phyloP scores from a whole-genome alignment of 2,329 filamentous ascomycete species.

The Diaporthe velutina region DNA sequence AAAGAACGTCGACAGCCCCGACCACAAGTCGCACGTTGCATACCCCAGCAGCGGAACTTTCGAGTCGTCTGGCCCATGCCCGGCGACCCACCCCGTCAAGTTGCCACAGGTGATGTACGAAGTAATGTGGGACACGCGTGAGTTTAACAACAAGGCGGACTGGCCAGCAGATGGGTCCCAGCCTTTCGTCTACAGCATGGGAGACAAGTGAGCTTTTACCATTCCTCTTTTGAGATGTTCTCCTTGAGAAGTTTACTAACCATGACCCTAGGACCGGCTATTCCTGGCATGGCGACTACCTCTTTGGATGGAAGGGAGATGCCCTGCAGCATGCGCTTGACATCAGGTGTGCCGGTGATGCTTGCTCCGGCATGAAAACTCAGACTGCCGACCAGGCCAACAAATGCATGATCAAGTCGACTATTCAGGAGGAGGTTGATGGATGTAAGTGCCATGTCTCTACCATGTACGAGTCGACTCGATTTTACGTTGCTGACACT shows the following conservation, averaged over 20 bases:
- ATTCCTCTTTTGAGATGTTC: rapidly evolving
- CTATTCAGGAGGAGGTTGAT: conserved; percentile 50
- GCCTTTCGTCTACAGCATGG: conserved; percentile 46
- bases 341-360: conserved; percentile 50
- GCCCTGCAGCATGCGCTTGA: conserved; percentile 53
- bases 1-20: conserved; percentile 46
- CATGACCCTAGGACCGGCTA: conserved; percentile 47
- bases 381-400: conserved; percentile 48
- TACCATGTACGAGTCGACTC: background rate
- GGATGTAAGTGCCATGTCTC: conserved; percentile 45
- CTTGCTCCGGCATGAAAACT: conserved; percentile 46
- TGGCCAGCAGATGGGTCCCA: conserved; percentile 52
- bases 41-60: conserved; percentile 43
- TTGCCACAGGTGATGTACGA: conserved; percentile 57
- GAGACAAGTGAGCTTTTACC: conserved; percentile 41
- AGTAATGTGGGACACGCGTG: conserved; percentile 55
- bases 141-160: conserved; percentile 50
- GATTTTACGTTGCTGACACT: background rate
- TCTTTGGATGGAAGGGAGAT: conserved; percentile 57
- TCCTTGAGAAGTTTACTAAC: background rate
- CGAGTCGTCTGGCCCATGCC: conserved; percentile 43
- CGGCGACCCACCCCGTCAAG: conserved; percentile 47
- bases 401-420: conserved; percentile 47
- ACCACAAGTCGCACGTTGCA: conserved; percentile 49
- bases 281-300: conserved; percentile 55